phyloP scores from a whole-genome alignment of 805 yeast genomes.

The Sungouiella blattae region DNA sequence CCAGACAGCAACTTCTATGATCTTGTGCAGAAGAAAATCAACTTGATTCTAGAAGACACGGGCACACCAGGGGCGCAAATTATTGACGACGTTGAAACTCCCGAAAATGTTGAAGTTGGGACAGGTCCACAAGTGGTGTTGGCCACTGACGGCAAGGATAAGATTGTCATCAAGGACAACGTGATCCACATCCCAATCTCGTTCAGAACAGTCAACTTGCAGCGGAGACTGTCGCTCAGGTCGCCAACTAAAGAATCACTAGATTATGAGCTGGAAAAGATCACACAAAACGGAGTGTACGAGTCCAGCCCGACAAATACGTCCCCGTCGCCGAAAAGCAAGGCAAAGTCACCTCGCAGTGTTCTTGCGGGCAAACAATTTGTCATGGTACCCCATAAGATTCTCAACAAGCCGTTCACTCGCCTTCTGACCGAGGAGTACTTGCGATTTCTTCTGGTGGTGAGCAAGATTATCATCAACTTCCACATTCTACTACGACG shows the following conservation, averaged over 20 bases:
- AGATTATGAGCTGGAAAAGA: background rate
- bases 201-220: slow-evolving; percentile 14
- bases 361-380: slow-evolving; percentile 18
- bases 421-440: slow-evolving; percentile 36
- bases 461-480: slow-evolving; percentile 36
- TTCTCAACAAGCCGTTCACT: slow-evolving; percentile 38
- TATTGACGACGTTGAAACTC: slow-evolving; percentile 7
- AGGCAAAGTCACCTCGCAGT: background rate
- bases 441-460: slow-evolving; percentile 30
- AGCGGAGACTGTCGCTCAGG: slow-evolving; percentile 9
- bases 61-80: background rate
- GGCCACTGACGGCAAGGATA: slow-evolving; percentile 3
- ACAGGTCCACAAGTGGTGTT: too few relatives aligned
- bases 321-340: background rate
- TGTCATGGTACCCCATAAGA: slow-evolving; percentile 39
- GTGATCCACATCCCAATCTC: slow-evolving; percentile 14
- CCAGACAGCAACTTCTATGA: slow-evolving; percentile 23
- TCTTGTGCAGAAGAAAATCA: slow-evolving; percentile 32
- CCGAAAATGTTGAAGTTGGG: too few relatives aligned
- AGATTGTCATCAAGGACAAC: slow-evolving; percentile 12
- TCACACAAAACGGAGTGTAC: background rate
- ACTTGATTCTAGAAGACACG: slow-evolving; percentile 16
- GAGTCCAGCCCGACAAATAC: background rate
- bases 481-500: slow-evolving; percentile 25
- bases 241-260: too few relatives aligned